Evolutionary conservation across 2,329 filamentous ascomycete genomes (phyloP).

Genomic region (Fusarium nelsonii): DNA sequence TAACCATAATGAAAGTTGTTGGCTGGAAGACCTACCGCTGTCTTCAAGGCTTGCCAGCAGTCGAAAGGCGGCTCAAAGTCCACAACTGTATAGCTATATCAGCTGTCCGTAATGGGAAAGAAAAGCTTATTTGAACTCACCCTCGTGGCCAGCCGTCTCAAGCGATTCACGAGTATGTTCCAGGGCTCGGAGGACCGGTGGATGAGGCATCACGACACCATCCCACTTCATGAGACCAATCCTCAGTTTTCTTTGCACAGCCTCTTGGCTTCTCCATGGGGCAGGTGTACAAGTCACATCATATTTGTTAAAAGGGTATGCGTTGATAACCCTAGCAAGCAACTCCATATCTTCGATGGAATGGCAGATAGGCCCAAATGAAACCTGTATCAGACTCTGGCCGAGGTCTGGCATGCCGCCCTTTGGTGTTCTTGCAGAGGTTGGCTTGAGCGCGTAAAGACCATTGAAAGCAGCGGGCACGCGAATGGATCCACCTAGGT

Average conservation of each 20-base stretch:
- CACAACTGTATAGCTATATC: background rate
- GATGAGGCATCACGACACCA: constrained; percentile 20
- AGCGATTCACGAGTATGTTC: background rate
- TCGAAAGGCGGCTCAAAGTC: constrained; percentile 23
- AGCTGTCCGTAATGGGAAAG: rapidly evolving
- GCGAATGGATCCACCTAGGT: constrained; percentile 52
- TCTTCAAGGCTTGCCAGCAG: constrained; percentile 15
- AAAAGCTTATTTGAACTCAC: background rate
- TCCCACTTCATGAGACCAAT: constrained; percentile 24
- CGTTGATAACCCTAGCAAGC: constrained; percentile 3
- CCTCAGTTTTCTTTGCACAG: background rate
- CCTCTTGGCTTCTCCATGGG: background rate
- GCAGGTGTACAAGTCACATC: constrained; percentile 10
- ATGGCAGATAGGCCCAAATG: constrained; percentile 53
- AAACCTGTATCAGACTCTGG: constrained; percentile 54
- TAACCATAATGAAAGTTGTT: rapidly evolving
- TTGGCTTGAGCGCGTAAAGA: constrained; percentile 40
- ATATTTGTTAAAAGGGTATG: background rate
- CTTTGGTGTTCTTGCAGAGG: constrained; percentile 33
- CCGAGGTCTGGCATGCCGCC: constrained; percentile 27
- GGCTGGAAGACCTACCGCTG: background rate
- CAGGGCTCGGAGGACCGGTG: constrained; percentile 19
- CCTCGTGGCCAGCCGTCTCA: constrained; percentile 12
- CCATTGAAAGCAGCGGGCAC: constrained; percentile 51
- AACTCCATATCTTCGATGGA: constrained; percentile 19